These are phyloP conservation scores for Fusarium fujikuroi DNA, from an alignment of 2,329 filamentous ascomycete genomes.

Conservation along the genomic window DNA sequence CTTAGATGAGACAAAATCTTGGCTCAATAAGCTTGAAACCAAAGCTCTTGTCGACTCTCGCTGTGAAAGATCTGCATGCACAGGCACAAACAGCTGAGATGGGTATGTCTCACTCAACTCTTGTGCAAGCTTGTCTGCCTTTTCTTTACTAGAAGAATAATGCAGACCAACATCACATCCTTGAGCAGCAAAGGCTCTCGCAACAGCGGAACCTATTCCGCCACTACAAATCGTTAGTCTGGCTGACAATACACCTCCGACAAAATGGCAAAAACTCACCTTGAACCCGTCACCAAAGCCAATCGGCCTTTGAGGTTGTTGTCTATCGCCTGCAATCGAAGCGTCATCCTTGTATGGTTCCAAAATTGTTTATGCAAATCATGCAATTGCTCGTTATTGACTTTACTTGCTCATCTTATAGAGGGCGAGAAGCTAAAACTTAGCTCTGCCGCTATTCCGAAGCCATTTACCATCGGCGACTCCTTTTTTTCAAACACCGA, in stretches of 20 bases:
- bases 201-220: conserved; percentile 50
- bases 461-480: neutral
- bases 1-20: neutral
- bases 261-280: neutral
- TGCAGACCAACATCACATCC: conserved; percentile 51
- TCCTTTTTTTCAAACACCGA: conserved; percentile 9
- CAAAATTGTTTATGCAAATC: neutral
- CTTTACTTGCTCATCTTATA: conserved; percentile 14
- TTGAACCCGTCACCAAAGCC: conserved; percentile 36
- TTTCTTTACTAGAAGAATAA: conserved; percentile 49
- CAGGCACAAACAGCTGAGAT: conserved; percentile 2
- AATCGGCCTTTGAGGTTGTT: conserved; percentile 30
- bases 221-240: conserved; percentile 41
- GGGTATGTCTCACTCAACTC: conserved; percentile 19
- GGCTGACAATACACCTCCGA: neutral
- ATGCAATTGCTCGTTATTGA: neutral
- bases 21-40: neutral
- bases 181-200: conserved; percentile 48
- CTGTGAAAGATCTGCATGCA: conserved; percentile 18
- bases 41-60: conserved; percentile 18
- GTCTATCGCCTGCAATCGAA: conserved; percentile 22
- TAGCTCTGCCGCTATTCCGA: conserved; percentile 11
- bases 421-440: neutral
- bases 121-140: conserved; percentile 45
- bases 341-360: neutral